Evolutionary conservation across 2,329 filamentous ascomycete species (phyloP).

Genomic region (Penicillium corylophilum): DNA sequence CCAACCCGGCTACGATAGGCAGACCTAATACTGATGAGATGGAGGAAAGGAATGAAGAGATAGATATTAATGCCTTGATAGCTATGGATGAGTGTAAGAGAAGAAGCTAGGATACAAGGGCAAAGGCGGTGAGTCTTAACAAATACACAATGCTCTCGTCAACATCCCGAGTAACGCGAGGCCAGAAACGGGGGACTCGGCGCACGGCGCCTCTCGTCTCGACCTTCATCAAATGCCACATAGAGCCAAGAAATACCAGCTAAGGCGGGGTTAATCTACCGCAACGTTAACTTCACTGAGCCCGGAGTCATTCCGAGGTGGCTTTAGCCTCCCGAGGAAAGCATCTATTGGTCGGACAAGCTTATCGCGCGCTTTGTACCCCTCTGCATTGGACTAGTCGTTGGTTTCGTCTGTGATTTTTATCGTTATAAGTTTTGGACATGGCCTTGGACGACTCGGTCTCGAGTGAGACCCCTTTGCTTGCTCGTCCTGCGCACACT

Average conservation of each 20-base stretch:
- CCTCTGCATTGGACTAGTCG: not conserved
- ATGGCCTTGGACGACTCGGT: not conserved
- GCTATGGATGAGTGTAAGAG: no score
- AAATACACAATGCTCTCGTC: no score
- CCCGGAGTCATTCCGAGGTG: slow-evolving; percentile 2
- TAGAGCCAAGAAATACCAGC: not conserved
- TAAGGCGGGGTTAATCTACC: not conserved
- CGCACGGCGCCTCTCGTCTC: slow-evolving; percentile 1
- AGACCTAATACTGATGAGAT: no score
- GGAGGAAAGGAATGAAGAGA: no score
- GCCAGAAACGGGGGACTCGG: not conserved
- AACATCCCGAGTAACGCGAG: no score
- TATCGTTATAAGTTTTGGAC: not conserved
- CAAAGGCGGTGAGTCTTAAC: no score
- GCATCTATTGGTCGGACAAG: not conserved
- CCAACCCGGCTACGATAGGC: no score
- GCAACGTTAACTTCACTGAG: not conserved
- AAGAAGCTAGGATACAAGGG: no score
- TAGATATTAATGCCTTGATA: no score
- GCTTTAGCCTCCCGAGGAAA: not conserved
- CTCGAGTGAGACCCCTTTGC: not conserved
- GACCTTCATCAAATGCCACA: slow-evolving; percentile 6
- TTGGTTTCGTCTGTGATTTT: not conserved
- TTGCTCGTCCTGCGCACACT: not conserved
- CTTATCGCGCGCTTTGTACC: slow-evolving; percentile 10